Base-by-base conservation (phyloP, 1,139 yeast genomes). In the Pneumocystis wakefieldiae region DNA sequence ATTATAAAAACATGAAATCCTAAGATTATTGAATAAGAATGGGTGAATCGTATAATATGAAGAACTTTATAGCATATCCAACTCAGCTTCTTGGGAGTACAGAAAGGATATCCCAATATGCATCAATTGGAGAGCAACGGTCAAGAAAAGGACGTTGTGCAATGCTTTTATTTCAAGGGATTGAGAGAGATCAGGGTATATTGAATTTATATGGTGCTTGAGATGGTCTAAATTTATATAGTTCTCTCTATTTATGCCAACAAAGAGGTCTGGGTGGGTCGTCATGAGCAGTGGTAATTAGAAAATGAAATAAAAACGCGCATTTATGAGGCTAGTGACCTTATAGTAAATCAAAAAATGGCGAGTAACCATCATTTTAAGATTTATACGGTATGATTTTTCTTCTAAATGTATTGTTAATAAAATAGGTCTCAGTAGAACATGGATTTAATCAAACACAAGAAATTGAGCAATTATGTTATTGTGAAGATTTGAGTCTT, bases 401-500 rank as follows among this genome's bases (percentile, higher is more conserved):
- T 39, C 12, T 36, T n/a, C 19, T 24, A 4, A 6, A 8, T 12
- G 7, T 3, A 6, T 17, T 4, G 32, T 29, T 48, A 19, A 48
- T 10, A 63, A 17, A 14, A 57, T 38, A 53, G 57, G 59, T 32
- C 14, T 63, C 39, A 3, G 59, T 57, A 57, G 59, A 57, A 29
- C 59, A 28, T 19, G 59, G 41, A 19, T 37, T 57, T 48, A 32
- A 48, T 19, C 42, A 37, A 28, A 24, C 15, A 3, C 42, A 37
- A 15, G 41, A 57, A 39, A 12, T 36, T 8, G 42, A 57, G 12
- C 38, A 39, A 7, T 24, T 37, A 28, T 37, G 76, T 78, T 84
- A 83, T 68, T 68, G 84, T 24, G 77, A 77, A 66, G 87, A 83
- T 67, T 65, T 72, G 1, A 82, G 87, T 2, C 70, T 78, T 59